phyloP scores from a whole-genome alignment of 495 filamentous ascomycete genomes.

The Glutinoglossum americanum region DNA sequence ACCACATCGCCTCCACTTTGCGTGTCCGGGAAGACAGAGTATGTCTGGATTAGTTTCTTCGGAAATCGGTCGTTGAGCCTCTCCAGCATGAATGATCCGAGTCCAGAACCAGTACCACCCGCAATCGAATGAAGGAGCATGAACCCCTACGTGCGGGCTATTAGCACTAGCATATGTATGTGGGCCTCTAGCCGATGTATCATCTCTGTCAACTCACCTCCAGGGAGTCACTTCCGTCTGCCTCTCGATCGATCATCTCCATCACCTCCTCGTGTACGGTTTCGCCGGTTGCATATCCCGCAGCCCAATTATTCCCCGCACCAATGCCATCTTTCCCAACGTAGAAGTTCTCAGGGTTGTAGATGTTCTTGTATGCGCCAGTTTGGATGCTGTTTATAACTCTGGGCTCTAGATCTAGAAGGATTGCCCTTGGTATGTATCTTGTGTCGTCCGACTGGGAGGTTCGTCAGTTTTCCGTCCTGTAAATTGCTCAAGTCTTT shows the following conservation, averaged over 20 bases:
- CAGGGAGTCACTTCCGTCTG: slow-evolving; percentile 89
- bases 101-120: slow-evolving; percentile 82
- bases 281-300: slow-evolving; percentile 84
- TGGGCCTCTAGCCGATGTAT: no score
- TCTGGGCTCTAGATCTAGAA: slow-evolving; percentile 84
- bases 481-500: not conserved
- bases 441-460: slow-evolving; percentile 72
- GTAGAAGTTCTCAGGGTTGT: slow-evolving; percentile 98
- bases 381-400: slow-evolving; percentile 85
- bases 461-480: not conserved
- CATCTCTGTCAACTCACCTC: slow-evolving; percentile 34
- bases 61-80: slow-evolving; percentile 92
- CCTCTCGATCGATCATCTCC: slow-evolving; percentile 98
- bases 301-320: slow-evolving; percentile 94
- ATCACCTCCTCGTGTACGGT: slow-evolving; percentile 87
- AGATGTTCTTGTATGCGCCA: slow-evolving; percentile 88
- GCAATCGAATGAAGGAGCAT: slow-evolving; percentile 98
- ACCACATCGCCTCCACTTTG: slow-evolving; percentile 71
- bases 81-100: slow-evolving; percentile 90
- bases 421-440: slow-evolving; percentile 90
- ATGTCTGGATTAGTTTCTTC: slow-evolving; percentile 97
- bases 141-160: slow-evolving; percentile 39
- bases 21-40: slow-evolving; percentile 91
- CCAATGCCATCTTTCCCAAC: slow-evolving; percentile 77
- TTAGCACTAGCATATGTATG: not conserved